phyloP scores from a whole-genome alignment of 495 filamentous ascomycete species.

The Cairneyella variabilis region DNA sequence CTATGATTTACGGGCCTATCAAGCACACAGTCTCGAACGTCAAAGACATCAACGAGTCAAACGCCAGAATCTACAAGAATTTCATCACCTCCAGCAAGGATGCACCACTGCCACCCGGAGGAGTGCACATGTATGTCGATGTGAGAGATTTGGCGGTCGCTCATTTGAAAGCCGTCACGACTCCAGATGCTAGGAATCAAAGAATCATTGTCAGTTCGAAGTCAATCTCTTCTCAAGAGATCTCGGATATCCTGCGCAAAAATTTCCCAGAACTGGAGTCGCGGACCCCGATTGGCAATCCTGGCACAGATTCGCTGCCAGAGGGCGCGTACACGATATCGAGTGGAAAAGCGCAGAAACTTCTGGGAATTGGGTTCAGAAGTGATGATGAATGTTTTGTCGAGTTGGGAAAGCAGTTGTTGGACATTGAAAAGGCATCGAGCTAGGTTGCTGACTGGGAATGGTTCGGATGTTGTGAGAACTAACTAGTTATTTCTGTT shows the following conservation, averaged over 20 bases:
- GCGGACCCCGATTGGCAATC: constrained; percentile 2
- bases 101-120: background rate
- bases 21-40: background rate
- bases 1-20: constrained; percentile 7
- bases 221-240: background rate
- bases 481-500: no score
- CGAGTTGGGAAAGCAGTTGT: constrained; percentile 6
- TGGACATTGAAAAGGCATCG: constrained; percentile 8
- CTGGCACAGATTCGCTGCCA: background rate
- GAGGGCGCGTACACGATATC: background rate
- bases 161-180: constrained; percentile 7
- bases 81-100: constrained; percentile 1
- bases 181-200: background rate
- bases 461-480: no score
- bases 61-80: background rate
- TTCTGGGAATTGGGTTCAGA: background rate
- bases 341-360: background rate
- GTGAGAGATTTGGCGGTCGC: constrained; percentile 4
- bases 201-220: constrained; percentile 2
- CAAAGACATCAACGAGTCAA: constrained; percentile 2
- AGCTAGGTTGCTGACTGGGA: no score
- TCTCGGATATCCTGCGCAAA: constrained; percentile 3
- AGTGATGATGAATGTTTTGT: constrained; percentile 7
- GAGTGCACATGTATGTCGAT: constrained; percentile 5
- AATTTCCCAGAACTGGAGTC: constrained; percentile 1